Evolutionary conservation across 1,284 basidiomycete genomes (phyloP), one percentile per base, ranked within the genome.

Genomic region (Pseudozyma hubeiensis): DNA sequence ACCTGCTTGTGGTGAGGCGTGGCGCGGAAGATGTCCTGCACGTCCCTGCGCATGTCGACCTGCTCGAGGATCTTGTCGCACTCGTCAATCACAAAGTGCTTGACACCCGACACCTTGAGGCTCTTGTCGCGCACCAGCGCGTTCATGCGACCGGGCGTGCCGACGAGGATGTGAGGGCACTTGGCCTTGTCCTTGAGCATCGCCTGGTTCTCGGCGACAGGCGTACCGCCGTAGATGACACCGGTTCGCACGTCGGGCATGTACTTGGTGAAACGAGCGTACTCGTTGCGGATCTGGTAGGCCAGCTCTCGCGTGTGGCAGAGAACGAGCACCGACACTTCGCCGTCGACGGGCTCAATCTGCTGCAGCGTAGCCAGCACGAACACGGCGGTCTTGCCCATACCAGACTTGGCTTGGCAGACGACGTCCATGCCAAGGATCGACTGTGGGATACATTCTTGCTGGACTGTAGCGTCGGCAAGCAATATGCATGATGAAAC

Each of bases 41-140:
- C 96, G 85, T 99, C 97, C 81, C 97, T 93, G 86, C 97, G 96
- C 97, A 99, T 99, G 91, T 99, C 96, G 88, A 99, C 94, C 90
- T 95, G 92, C 90, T 99, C 97, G 85, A 99, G 91, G 93, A 99
- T 98, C 90, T 99, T 99, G 90, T 99, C 97, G 89, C 97, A 99
- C 88, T 99, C 97, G 89, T 99, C 97, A 85, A 99, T 89, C 69
- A 97, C 95, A 87, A 99, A 99, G 88, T 98, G 95, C 88, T 84
- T 84, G 64, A 84, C 82, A 29, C 81, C 81, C 17, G 74, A 73
- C 8, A 68, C 77, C 74, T 84, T 84, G 47, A 84, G 72, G 37
- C 56, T 66, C 76, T 83, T 83, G 66, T 84, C 82, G n/a, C 81
- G 74, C 30, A 83, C 81, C 17, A 84, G 75, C 8, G 78, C 82